Evolutionary conservation across 805 yeast genomes (phyloP), one percentile per base, ranked within the genome.

Genomic region (Zygosaccharomyces kombuchaensis): DNA sequence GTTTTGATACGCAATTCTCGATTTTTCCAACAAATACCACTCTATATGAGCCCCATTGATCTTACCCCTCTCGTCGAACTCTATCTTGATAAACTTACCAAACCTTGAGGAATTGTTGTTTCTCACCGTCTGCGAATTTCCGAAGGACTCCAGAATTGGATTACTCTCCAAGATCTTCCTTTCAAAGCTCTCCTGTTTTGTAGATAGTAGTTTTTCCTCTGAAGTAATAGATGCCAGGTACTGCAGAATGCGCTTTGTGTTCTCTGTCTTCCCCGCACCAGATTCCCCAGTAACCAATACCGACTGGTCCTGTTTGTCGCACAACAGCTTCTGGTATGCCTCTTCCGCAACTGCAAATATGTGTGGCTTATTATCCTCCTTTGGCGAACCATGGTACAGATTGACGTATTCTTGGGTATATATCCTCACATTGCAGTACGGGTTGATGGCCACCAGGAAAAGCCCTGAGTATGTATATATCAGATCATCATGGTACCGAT

Each of bases 241-340:
- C 63, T 90, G 97, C 48, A 93, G 84, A 45, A 93, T 89, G 61
- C 86, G 89, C 65, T 93, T 93, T 4, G 99, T 93, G 56, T 88
- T 93, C 68, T 93, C 99, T 0, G 99, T 93, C 63, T 93, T 93
- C 43, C 99, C 99, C 0, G 99, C 99, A 54, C 99, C 99, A 19
- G 95, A 84, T 63, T 93, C 99, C 53, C 99, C 99, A 0, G 99
- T 93, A n/a, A 93, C 97, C 40, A 93, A 72, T 45, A 93, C 88
- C 9, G 95, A 82, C 69, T 93, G 99, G 64, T 90, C 84, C 57
- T 80, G 81, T 41, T 71, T 74, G 52, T 84, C 82, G 9, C 75
- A 72, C 9, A 87, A 69, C 62, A 93, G 70, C 57, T 82, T 85
- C 51, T 87, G 78, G 56, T 81, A 87, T 1, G 98, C 95, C 38